Evolutionary conservation across 306 rosid species (phyloP), one percentile per base, ranked within the genome.

Genomic region (Astragalus glycyphyllos): DNA sequence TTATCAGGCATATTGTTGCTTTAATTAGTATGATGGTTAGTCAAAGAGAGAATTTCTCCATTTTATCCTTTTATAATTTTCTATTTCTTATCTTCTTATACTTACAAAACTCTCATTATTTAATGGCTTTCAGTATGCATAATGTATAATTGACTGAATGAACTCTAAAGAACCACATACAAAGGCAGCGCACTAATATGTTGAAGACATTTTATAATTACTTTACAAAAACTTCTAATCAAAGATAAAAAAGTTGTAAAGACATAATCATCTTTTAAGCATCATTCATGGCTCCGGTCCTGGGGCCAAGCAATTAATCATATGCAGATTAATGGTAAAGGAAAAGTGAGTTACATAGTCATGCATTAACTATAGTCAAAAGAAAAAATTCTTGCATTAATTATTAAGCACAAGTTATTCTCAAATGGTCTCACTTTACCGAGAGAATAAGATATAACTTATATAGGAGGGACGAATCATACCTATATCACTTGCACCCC

Each of bases 121-220:
- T 40, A 31, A 42, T 44, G 23, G 47, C 46, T 57, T 57, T 64
- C 23, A 20, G 7, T 16, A 15, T 54, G 74, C 26, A 54, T 40
- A 20, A 51, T 69, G 53, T 20, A 40, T 38, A 23, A 41, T 41
- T 41, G 32, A 40, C 34, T 20, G 23, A 55, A 32, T 20, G 23
- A 55, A 32, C 65, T 71, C 58, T 58, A 23, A 71, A 11, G 50
- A 57, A 13, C 37, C 35, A 20, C 32, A 5, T 4, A 59, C 57
- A 76, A 68, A 68, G 23, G 49, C 60, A 77, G 9, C 66, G 72
- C 77, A 53, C 77, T 13, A 77, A 8, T 31, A 23, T 56, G 53
- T 51, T 44, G 41, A 42, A 58, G 45, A 1, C 46, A 53, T 60
- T 70, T 44, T 76, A 38, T 59, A 77, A 53, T 20, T 20, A 20